phyloP scores from a whole-genome alignment of 2,329 filamentous ascomycete genomes.

The Paraphoma chrysanthemicola region DNA sequence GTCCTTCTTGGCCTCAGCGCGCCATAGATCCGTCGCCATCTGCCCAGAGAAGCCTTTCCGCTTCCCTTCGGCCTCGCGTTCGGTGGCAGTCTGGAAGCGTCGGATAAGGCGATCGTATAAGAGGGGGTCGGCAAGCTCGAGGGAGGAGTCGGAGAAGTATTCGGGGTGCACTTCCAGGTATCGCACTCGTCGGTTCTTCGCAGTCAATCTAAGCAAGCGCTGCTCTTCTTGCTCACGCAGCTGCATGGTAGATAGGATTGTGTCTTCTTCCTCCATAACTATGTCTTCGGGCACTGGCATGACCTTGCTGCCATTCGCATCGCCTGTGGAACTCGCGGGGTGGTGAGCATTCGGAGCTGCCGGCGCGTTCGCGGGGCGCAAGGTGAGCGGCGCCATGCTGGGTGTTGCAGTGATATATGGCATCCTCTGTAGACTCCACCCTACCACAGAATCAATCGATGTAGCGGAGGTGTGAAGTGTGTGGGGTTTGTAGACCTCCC shows the following conservation, averaged over 20 bases:
- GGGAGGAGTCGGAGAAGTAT: constrained; percentile 69
- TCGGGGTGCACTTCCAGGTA: constrained; percentile 76
- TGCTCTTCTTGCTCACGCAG: constrained; percentile 24
- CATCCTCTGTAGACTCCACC: constrained; percentile 17
- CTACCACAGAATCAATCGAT: too few species aligned
- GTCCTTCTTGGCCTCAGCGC: constrained; percentile 77
- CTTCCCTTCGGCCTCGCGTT: constrained; percentile 76
- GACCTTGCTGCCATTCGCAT: constrained; percentile 6
- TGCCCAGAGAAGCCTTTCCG: constrained; percentile 79
- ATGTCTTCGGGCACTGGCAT: constrained; percentile 12
- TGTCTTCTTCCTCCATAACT: constrained; percentile 20
- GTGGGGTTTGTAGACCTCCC: too few species aligned
- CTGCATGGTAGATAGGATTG: constrained; percentile 12
- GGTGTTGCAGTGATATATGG: constrained; percentile 30
- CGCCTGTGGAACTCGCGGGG: constrained; percentile 1
- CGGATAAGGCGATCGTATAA: constrained; percentile 83
- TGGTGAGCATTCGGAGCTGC: constrained; percentile 6
- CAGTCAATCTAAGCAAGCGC: constrained; percentile 53
- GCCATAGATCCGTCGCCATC: constrained; percentile 77
- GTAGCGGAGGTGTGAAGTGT: too few species aligned
- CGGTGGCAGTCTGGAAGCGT: constrained; percentile 74
- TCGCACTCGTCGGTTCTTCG: constrained; percentile 78
- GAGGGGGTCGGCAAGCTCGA: constrained; percentile 74
- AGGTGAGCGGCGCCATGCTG: constrained; percentile 32
- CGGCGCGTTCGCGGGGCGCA: constrained; percentile 27